Evolutionary conservation across 345 rosid genomes (phyloP), one percentile per base, ranked within the genome.

Genomic region (Pseudoturritis turrita): DNA sequence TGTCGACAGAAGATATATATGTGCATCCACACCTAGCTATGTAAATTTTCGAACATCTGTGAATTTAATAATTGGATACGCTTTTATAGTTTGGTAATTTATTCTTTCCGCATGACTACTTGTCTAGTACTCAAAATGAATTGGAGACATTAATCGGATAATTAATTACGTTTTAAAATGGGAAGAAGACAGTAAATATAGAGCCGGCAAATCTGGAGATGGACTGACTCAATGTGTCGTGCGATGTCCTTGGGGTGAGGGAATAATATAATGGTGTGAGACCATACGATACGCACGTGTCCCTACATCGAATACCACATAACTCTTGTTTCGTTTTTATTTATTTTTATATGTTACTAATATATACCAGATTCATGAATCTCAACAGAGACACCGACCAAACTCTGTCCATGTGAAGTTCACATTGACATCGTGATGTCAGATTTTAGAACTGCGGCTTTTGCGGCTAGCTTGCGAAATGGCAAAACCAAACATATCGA

Each of bases 191-290:
- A 11, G 50, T 66, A 31, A 31, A 29, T 54, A 19, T 1, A 31
- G 41, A 56, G 73, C 73, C 73, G 73, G 55, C 73, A 68, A 68
- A 56, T 56, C 65, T 68, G 73, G 73, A 68, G 43, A 18, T 28
- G 52, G 33, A 44, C 73, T 55, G 73, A 68, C 73, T 56, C 45
- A 56, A 44, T 7, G 55, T 12, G 73, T 35, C 54, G 44, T 55
- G 72, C 44, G 44, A 55, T 55, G 63, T 56, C 63, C 44, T 68
- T 21, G 44, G 54, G 62, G 41, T 68, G 33, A 35, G 72, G 52
- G 44, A 39, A 56, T 31, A 56, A 56, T 21, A 68, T 29, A 29
- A 44, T 43, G 55, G 64, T 56, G 36, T 31, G 46, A 19, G 65
- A 22, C 55, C 65, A 56, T 56, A 56, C 73, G 65, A 56, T 44